Conservation (phyloP, 208 protist species). For the Trypanosoma mega region DNA sequence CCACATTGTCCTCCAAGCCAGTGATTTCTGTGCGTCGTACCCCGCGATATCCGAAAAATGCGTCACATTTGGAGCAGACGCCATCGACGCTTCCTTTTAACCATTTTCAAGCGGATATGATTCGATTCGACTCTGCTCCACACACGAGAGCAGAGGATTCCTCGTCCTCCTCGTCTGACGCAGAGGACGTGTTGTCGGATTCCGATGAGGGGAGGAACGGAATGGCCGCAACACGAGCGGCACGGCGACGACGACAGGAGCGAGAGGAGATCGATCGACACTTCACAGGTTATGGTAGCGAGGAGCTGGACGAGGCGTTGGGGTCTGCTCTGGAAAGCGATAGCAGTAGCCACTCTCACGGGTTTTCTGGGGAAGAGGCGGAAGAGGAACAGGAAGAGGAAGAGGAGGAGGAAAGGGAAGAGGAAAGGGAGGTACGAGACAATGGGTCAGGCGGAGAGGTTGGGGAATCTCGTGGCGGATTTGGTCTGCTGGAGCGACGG, state of each 20-base stretch:
- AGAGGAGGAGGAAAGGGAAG: constrained; percentile 16
- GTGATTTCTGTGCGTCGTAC: constrained; percentile 23
- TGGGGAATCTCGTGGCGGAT: neutral
- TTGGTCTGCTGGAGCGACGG: constrained; percentile 19
- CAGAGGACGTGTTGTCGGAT: neutral
- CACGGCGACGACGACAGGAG: constrained; percentile 7
- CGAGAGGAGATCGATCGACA: constrained; percentile 29
- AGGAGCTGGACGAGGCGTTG: constrained; percentile 17
- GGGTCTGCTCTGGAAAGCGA: constrained; percentile 10
- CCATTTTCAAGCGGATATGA: neutral
- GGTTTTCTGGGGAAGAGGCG: too few relatives aligned
- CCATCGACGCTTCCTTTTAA: too few relatives aligned
- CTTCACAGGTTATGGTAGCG: constrained; percentile 31
- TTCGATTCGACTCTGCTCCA: neutral
- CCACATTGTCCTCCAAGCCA: constrained; percentile 24
- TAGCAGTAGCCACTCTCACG: too few relatives aligned
- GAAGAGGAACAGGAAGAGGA: constrained; percentile 25
- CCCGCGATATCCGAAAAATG: constrained; percentile 7
- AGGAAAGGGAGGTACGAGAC: constrained; percentile 17
- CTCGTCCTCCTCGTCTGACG: neutral
- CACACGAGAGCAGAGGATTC: neutral
- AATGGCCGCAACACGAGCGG: constrained; percentile 2
- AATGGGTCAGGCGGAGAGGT: constrained; percentile 20
- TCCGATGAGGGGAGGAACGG: neutral
- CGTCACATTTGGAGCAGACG: neutral